Percentiles rank a stretch among this genome's conserved stretches.
phyloP scores from a whole-genome alignment of 257 asterid species.

The Solanum acaule region DNA sequence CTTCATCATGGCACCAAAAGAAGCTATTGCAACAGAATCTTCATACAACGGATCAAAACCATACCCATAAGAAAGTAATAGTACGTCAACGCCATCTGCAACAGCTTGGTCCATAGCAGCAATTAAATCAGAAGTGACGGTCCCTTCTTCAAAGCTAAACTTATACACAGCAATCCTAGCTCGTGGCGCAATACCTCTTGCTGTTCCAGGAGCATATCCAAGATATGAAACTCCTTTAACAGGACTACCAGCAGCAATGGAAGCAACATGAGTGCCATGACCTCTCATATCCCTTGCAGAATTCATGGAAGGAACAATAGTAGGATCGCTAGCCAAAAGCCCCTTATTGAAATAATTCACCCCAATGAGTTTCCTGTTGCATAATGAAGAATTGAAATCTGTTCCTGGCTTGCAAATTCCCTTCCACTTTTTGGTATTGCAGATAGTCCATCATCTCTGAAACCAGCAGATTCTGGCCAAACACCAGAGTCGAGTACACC shows the following conservation, averaged over 20 bases:
- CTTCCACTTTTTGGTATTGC: conserved; percentile 11
- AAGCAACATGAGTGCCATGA: conserved; percentile 1
- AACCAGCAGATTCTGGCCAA: conserved; percentile 10
- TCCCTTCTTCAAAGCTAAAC: background rate
- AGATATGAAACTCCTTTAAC: conserved; percentile 1
- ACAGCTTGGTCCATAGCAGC: background rate
- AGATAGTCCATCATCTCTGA: conserved; percentile 1
- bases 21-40: background rate
- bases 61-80: background rate
- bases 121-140: background rate
- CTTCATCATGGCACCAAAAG: background rate
- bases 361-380: conserved; percentile 16
- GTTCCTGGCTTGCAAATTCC: conserved; percentile 10
- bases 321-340: conserved; percentile 2
- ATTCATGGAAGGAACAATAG: background rate
- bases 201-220: background rate
- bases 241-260: background rate
- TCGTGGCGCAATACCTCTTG: background rate
- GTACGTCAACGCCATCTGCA: background rate
- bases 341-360: conserved; percentile 12
- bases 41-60: background rate
- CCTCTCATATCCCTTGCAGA: background rate
- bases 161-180: conserved; percentile 3
- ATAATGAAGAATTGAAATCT: conserved; percentile 14
- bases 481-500: conserved; percentile 12